phyloP scores from a whole-genome alignment of 352 stramenopile species.

The Pythium vanterpoolii region DNA sequence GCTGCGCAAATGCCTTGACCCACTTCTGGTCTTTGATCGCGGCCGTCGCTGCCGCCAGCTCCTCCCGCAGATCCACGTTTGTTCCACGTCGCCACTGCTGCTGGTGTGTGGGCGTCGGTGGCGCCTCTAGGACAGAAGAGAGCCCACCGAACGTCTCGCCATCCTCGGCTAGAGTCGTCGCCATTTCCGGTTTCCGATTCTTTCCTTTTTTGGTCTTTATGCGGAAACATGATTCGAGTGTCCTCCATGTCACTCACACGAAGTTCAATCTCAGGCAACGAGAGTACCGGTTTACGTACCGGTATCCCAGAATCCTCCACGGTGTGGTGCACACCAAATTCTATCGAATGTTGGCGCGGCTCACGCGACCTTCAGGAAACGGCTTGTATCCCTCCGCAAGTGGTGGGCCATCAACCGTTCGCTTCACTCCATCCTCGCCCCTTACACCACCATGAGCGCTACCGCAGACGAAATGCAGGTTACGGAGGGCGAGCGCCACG shows the following conservation, averaged over 20 bases:
- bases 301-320: neutral
- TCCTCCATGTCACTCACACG: conserved; percentile 15
- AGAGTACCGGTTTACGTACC: conserved; percentile 1
- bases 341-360: conserved; percentile 20
- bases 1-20: conserved; percentile 54
- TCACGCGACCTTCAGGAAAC: neutral
- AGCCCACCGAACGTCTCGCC: neutral
- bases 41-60: conserved; percentile 46
- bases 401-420: neutral
- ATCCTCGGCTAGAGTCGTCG: neutral
- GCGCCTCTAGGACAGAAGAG: conserved; percentile 17
- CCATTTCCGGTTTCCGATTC: conserved; percentile 12
- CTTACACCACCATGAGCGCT: conserved; percentile 6
- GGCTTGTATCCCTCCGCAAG: neutral
- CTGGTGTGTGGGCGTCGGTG: conserved; percentile 20
- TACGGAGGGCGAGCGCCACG: conserved; percentile 48
- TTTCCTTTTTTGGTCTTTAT: conserved; percentile 16
- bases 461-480: conserved; percentile 29
- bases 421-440: neutral
- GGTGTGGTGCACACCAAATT: conserved; percentile 23
- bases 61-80: conserved; percentile 56
- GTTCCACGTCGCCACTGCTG: conserved; percentile 35
- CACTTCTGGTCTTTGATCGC: conserved; percentile 63
- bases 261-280: conserved; percentile 9
- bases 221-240: neutral